Conservation (phyloP, 768 basidiomycete genomes). For the Mycena sanguinolenta region DNA sequence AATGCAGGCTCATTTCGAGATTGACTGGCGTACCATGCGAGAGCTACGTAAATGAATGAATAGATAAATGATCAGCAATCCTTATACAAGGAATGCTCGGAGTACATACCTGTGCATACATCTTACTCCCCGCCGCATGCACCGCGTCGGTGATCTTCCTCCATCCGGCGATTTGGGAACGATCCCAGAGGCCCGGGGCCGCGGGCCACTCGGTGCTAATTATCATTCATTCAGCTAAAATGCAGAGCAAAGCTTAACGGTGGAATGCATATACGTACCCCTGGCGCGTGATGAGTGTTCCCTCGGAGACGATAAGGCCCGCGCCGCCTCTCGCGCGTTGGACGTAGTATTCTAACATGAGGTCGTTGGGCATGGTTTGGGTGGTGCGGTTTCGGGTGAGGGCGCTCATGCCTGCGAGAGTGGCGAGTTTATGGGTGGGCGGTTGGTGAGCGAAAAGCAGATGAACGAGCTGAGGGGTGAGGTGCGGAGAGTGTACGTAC, state of each 20-base stretch:
- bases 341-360: conserved; percentile 52
- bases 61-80: neutral
- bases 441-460: too few relatives aligned
- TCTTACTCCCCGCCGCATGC: conserved; percentile 41
- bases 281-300: conserved; percentile 47
- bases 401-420: conserved; percentile 45
- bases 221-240: neutral
- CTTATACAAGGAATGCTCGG: neutral
- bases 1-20: too few relatives aligned
- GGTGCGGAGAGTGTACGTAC: neutral
- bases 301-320: conserved; percentile 52
- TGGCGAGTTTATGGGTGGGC: too few relatives aligned
- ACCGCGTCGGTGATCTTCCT: conserved; percentile 50
- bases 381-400: conserved; percentile 53
- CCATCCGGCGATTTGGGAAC: conserved; percentile 44
- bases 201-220: conserved; percentile 48
- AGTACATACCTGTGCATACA: conserved; percentile 43
- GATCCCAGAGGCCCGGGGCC: conserved; percentile 39
- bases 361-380: conserved; percentile 48
- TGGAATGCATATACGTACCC: conserved; percentile 35
- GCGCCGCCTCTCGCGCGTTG: conserved; percentile 54
- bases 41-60: conserved; percentile 30
- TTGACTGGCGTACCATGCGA: conserved; percentile 13
- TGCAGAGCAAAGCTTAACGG: neutral
- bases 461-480: too few relatives aligned